Evolutionary conservation across 306 rosid species (phyloP).

Genomic region (Begonia peltatifolia): DNA sequence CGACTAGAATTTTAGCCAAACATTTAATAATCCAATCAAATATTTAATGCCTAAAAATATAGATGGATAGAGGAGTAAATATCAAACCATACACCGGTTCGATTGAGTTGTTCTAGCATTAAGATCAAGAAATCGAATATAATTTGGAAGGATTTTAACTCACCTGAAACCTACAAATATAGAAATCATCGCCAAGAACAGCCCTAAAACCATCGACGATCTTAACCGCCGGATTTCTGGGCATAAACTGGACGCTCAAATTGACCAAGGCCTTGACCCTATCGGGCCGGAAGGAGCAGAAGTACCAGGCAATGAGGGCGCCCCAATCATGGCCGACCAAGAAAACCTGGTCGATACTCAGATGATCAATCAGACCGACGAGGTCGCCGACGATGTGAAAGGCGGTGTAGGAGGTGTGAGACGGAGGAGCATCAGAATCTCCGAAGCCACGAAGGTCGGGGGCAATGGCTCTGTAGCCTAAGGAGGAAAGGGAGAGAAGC

Average conservation of each 20-base stretch:
- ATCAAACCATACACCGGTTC: not conserved
- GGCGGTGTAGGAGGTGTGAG: constrained; percentile 1
- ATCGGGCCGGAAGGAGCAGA: constrained; percentile 9
- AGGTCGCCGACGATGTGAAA: constrained; percentile 11
- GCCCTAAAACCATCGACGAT: not conserved
- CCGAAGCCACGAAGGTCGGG: constrained; percentile 13
- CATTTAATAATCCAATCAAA: not conserved
- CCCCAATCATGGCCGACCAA: constrained; percentile 16
- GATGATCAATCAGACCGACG: constrained; percentile 9
- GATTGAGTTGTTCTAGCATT: not conserved
- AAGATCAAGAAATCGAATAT: not conserved
- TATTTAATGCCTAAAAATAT: not conserved
- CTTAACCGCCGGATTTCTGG: not conserved
- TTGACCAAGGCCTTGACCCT: constrained; percentile 9
- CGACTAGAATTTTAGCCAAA: too few relatives aligned
- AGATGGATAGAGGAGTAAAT: not conserved
- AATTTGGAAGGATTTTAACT: not conserved
- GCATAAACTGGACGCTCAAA: constrained; percentile 2
- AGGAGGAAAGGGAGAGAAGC: constrained; percentile 6
- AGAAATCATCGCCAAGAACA: constrained; percentile 6
- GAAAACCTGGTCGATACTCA: constrained; percentile 8
- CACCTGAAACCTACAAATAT: constrained; percentile 12
- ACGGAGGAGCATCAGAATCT: constrained; percentile 1
- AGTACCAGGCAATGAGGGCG: constrained; percentile 3
- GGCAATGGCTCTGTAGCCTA: constrained; percentile 12